Percentiles rank a stretch among this genome's conserved stretches.
Conservation (phyloP, 768 basidiomycete genomes). For the Suillus occidentalis region DNA sequence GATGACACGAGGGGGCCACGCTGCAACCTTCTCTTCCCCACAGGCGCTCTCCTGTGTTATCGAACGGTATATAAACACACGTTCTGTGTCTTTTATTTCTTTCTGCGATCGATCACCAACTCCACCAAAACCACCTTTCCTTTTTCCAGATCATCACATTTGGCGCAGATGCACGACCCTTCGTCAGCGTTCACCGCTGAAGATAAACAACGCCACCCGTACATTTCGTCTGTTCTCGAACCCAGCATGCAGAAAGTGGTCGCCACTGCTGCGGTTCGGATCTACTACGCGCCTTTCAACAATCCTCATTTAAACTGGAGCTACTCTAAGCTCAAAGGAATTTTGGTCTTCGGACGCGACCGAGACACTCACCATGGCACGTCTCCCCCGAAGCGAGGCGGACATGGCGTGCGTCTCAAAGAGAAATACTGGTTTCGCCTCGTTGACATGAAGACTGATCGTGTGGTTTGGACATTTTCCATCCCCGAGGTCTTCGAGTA, state of each 20-base stretch:
- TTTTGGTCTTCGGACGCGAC: conserved; percentile 51
- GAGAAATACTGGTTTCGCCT: conserved; percentile 64
- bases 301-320: conserved; percentile 52
- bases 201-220: conserved; percentile 39
- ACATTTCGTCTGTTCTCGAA: conserved; percentile 40
- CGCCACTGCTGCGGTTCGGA: conserved; percentile 54
- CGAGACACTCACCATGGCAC: conserved; percentile 24
- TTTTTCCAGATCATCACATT: conserved; percentile 16
- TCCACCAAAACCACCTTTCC: conserved; percentile 16
- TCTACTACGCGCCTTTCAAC: conserved; percentile 61
- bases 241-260: conserved; percentile 45
- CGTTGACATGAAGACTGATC: conserved; percentile 53
- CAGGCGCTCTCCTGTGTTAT: conserved; percentile 25
- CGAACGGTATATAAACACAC: conserved; percentile 33
- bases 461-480: conserved; percentile 69
- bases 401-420: conserved; percentile 28
- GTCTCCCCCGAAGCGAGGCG: conserved; percentile 20
- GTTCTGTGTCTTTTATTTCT: conserved; percentile 7
- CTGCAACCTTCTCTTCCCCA: conserved; percentile 29
- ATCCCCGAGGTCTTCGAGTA: conserved; percentile 66
- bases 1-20: conserved; percentile 36
- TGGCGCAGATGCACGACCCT: conserved; percentile 31
- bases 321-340: conserved; percentile 59
- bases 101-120: conserved; percentile 19
- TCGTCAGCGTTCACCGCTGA: conserved; percentile 34